These are phyloP conservation scores for Dactylellina drechsleri DNA, from an alignment of 2,329 filamentous ascomycete genomes.

Conservation along the genomic window DNA sequence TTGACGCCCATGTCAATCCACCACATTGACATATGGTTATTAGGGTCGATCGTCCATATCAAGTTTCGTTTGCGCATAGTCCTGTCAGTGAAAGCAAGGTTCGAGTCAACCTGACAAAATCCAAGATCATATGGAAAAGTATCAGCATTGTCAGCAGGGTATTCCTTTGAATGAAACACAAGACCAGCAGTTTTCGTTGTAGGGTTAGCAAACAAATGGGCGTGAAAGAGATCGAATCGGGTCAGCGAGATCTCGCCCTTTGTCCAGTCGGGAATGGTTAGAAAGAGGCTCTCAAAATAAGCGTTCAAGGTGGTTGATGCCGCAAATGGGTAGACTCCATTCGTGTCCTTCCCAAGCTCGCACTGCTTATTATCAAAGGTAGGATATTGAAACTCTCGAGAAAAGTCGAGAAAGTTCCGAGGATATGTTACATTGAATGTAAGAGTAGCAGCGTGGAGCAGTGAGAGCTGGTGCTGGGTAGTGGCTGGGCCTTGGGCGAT, in stretches of 20 bases:
- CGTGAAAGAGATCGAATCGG: slow-evolving; percentile 52
- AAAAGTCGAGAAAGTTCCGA: not conserved
- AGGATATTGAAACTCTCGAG: slow-evolving; percentile 24
- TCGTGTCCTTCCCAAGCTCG: slow-evolving; percentile 30
- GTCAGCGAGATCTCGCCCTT: slow-evolving; percentile 25
- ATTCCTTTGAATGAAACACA: slow-evolving; percentile 46
- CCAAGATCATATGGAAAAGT: slow-evolving; percentile 40
- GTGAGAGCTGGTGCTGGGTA: not conserved
- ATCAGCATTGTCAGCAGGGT: slow-evolving; percentile 24
- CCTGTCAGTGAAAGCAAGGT: slow-evolving; percentile 15
- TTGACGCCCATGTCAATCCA: slow-evolving; percentile 37
- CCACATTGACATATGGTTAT: slow-evolving; percentile 22
- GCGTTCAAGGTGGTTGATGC: slow-evolving; percentile 5
- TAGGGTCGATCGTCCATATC: slow-evolving; percentile 33
- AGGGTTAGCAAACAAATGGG: slow-evolving; percentile 34
- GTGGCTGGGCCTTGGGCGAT: not conserved
- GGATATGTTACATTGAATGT: not conserved
- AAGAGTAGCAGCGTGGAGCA: not conserved
- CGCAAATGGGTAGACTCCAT: slow-evolving; percentile 30
- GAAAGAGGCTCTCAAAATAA: slow-evolving; percentile 37
- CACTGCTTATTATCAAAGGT: slow-evolving; percentile 25
- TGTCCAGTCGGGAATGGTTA: slow-evolving; percentile 27
- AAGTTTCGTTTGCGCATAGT: slow-evolving; percentile 44
- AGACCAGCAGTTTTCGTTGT: slow-evolving; percentile 7
- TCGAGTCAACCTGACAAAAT: slow-evolving; percentile 36